These are phyloP conservation scores for Triangularia verruculosa DNA, from an alignment of 2,329 filamentous ascomycete species.

Conservation along the genomic window DNA sequence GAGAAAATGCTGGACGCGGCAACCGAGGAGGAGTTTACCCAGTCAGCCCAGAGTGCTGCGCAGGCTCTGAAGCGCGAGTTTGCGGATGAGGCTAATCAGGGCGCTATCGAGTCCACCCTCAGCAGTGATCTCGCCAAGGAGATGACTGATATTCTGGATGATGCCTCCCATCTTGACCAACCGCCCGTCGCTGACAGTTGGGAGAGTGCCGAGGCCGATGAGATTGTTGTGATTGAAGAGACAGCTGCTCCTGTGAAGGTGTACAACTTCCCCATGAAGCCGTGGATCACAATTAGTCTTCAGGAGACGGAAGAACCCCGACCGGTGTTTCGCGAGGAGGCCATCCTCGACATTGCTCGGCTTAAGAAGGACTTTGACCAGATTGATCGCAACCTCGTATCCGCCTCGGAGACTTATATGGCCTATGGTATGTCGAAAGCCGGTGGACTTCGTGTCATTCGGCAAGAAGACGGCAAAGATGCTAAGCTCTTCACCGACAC, in stretches of 20 bases:
- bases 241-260: constrained; percentile 68
- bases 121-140: constrained; percentile 52
- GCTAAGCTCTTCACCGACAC: constrained; percentile 89
- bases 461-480: constrained; percentile 89
- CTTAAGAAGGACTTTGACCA: constrained; percentile 98
- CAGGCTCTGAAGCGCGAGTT: constrained; percentile 52
- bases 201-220: constrained; percentile 80
- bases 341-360: constrained; percentile 87
- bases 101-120: constrained; percentile 51
- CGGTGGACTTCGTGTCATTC: constrained; percentile 87
- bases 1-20: constrained; percentile 49
- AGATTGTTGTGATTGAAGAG: constrained; percentile 62
- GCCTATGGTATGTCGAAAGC: constrained; percentile 92
- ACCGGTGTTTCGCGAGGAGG: constrained; percentile 69
- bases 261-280: constrained; percentile 94
- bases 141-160: constrained; percentile 50
- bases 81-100: constrained; percentile 51
- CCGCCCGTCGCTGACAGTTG: constrained; percentile 76
- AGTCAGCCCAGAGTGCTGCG: constrained; percentile 46
- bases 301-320: constrained; percentile 55
- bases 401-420: constrained; percentile 87
- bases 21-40: constrained; percentile 53
- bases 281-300: constrained; percentile 87
- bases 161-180: constrained; percentile 54
- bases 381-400: constrained; percentile 87